Evolutionary conservation across 2,329 filamentous ascomycete species (phyloP).

Genomic region (Penicillium nordicum): DNA sequence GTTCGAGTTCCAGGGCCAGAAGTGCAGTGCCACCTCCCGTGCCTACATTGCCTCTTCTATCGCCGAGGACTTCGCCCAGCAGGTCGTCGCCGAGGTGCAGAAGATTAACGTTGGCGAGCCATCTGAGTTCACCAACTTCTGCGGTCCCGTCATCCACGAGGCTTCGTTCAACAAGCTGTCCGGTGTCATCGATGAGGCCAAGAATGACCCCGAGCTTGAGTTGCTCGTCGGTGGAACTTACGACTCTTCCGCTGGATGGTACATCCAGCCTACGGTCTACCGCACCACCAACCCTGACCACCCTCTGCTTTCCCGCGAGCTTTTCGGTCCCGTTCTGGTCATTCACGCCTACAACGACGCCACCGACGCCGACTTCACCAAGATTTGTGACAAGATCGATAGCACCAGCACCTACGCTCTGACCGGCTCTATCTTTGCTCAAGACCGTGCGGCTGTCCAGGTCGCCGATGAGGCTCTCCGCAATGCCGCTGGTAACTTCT

Average conservation of each 20-base stretch:
- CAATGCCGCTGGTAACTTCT: conserved; percentile 42
- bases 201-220: conserved; percentile 68
- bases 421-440: conserved; percentile 44
- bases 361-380: conserved; percentile 54
- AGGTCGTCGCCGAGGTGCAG: conserved; percentile 65
- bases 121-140: conserved; percentile 71
- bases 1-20: conserved; percentile 89
- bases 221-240: conserved; percentile 73
- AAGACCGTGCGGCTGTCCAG: conserved; percentile 36
- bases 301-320: conserved; percentile 70
- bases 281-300: conserved; percentile 69
- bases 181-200: conserved; percentile 74
- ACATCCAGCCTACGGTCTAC: conserved; percentile 80
- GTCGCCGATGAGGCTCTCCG: conserved; percentile 38
- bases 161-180: conserved; percentile 77
- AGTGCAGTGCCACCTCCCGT: conserved; percentile 81
- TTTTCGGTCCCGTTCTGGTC: conserved; percentile 76
- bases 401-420: conserved; percentile 41
- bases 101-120: conserved; percentile 69
- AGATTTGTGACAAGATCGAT: conserved; percentile 53
- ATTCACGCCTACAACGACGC: conserved; percentile 75
- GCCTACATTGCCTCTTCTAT: conserved; percentile 73
- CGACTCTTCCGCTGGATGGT: conserved; percentile 76
- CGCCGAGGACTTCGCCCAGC: conserved; percentile 68
- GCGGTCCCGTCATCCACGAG: conserved; percentile 82